These are phyloP conservation scores for Drechmeria coniospora DNA, from an alignment of 2,329 filamentous ascomycete species.

Conservation along the genomic window DNA sequence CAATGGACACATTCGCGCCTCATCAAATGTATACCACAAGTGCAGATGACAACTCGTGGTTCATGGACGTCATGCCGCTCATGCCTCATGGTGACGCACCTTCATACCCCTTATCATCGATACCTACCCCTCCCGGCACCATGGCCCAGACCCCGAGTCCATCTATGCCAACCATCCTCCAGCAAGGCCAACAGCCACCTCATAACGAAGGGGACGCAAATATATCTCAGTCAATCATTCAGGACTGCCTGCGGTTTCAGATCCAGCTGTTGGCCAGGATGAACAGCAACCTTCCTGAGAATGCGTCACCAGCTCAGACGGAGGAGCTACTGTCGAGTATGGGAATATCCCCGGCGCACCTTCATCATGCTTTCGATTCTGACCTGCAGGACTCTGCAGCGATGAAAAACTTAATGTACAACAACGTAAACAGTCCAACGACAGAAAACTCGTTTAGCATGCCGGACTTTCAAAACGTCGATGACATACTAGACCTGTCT, in stretches of 20 bases:
- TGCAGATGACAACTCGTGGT: background rate
- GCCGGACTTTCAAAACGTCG: background rate
- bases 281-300: background rate
- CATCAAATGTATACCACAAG: background rate
- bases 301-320: background rate
- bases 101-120: background rate
- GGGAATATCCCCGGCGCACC: background rate
- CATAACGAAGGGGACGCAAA: background rate
- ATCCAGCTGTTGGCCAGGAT: constrained; percentile 1
- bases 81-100: background rate
- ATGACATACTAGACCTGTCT: background rate
- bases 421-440: background rate
- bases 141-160: background rate
- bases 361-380: too few relatives aligned
- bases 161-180: background rate
- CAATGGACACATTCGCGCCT: background rate
- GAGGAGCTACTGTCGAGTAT: background rate
- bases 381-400: too few relatives aligned
- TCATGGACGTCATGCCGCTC: background rate
- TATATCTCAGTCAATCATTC: background rate
- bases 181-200: background rate
- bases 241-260: constrained; percentile 1
- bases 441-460: background rate
- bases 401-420: background rate
- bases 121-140: background rate